Base-by-base conservation (phyloP, 1,139 yeast species). In the Geotrichum macrosporum region DNA sequence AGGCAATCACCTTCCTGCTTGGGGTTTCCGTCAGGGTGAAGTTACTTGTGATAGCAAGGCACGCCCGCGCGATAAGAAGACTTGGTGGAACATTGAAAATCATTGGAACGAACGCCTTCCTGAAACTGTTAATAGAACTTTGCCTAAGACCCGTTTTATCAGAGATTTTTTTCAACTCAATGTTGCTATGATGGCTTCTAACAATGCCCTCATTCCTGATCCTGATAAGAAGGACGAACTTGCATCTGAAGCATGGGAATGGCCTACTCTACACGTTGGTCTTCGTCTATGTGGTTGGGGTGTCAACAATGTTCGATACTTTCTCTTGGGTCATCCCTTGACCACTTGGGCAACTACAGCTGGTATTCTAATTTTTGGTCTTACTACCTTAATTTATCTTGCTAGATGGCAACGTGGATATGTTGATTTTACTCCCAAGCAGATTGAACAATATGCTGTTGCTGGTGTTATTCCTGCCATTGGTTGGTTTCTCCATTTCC, bases 1-100 rank as follows among this genome's bases (percentile, higher is more conserved):
- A 40, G 96, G 95, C 53, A 71, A 72, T 57, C 67, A 75, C 45
- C 76, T 88, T 57, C 99, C 99, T 38, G 88, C 80, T 48, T 94
- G 99, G 99, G 99, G 99, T 54, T 94, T 87, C 78, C 81, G 94
- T 69, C 99, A 94, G 72, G 92, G 95, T 60, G 99, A 94, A 71
- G 94, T 92, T 55, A 83, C 81, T 4, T 94, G 99, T 70, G 72
- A 79, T 64, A 81, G 79, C 58, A 75, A 75, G 58, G 84, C 95
- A 40, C 80, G 84, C 66, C 74, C 68, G 50, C 83, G 94, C 65
- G 97, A 94, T 68, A 87, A 86, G 73, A 77, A 94, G 70, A 87
- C 96, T 26, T 92, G 96, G 96, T 94, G 98, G 97, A 92, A 89
- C 68, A 75, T 94, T 62, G 99, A 94, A 70, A 75, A 78, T 61